Evolutionary conservation across 495 filamentous ascomycete species (phyloP).

Genomic region (Aspergillus mulundensis): DNA sequence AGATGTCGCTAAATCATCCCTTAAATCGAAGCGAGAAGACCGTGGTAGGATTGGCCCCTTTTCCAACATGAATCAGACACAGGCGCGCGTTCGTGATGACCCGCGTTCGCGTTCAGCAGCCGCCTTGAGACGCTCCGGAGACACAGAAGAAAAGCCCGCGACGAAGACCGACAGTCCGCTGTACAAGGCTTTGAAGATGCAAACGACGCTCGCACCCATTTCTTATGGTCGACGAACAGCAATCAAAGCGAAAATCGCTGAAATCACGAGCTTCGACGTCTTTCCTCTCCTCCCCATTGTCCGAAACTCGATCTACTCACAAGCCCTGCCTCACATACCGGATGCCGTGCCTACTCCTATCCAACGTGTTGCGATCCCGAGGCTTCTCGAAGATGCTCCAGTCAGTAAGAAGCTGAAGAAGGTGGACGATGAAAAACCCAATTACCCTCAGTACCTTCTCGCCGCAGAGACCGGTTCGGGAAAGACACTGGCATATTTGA

Average conservation of each 20-base stretch:
- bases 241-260: slow-evolving; percentile 65
- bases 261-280: slow-evolving; percentile 71
- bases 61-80: slow-evolving; percentile 72
- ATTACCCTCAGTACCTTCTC: slow-evolving; percentile 73
- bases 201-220: slow-evolving; percentile 67
- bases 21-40: slow-evolving; percentile 37
- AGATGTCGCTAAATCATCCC: slow-evolving; percentile 53
- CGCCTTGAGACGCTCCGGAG: slow-evolving; percentile 35
- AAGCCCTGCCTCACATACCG: slow-evolving; percentile 66
- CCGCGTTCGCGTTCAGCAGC: slow-evolving; percentile 37
- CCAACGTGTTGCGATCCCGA: slow-evolving; percentile 82
- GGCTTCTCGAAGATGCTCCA: slow-evolving; percentile 52
- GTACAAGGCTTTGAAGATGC: slow-evolving; percentile 94
- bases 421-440: slow-evolving; percentile 28
- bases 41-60: slow-evolving; percentile 58
- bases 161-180: slow-evolving; percentile 44
- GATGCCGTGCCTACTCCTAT: slow-evolving; percentile 79
- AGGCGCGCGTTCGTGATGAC: slow-evolving; percentile 51
- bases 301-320: slow-evolving; percentile 64
- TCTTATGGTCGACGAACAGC: slow-evolving; percentile 65
- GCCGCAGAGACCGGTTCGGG: slow-evolving; percentile 97
- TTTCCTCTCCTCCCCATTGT: slow-evolving; percentile 70
- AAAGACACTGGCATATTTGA: slow-evolving; percentile 88
- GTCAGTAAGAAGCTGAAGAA: slow-evolving; percentile 25
- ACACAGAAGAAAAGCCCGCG: slow-evolving; percentile 24